Evolutionary conservation across 129 eudicot species (phyloP), one percentile per base, ranked within the genome.

Genomic region (Lactuca sativa): DNA sequence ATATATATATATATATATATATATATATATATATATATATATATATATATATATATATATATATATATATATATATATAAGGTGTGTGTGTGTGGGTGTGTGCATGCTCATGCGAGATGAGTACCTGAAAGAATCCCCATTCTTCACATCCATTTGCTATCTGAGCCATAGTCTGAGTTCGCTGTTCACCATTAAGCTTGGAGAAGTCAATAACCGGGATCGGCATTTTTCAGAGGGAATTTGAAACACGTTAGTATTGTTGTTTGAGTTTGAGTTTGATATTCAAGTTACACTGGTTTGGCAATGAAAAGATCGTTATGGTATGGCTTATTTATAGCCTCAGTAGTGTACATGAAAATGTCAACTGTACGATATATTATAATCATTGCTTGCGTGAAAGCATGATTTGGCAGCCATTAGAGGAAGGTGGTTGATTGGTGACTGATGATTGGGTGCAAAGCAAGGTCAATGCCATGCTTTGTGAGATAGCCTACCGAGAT

Each of bases 71-170:
- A n/a, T n/a, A n/a, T n/a, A n/a, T n/a, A 47, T 47, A 12, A 36
- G 38, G 44, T 21, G 1, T 18, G 25, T 11, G 18, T 21, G 30
- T 51, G 30, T 11, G 13, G 61, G 48, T 33, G 7, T 48, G 31
- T 38, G 30, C 64, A n/a, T 10, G 56, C 3, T 52, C 54, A 38
- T 53, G 38, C 33, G 0, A 73, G 44, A 53, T 38, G 52, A 36
- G 16, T 81, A 90, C 95, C 95, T 90, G 91, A 62, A 90, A 90
- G 74, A 90, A 90, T n/a, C 97, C 97, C 97, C 97, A 90, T 77
- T 90, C 87, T 74, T 86, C 84, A 30, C 95, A 90, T 53, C 95
- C 86, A 40, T 57, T 79, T 25, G 86, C 91, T 49, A 90, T 82
- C 81, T 75, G 72, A 63, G 95, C 84, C 87, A 90, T 69, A 10